Conservation (phyloP, 192 early-diverging fungal species). For the Gaertneriomyces sp. region DNA sequence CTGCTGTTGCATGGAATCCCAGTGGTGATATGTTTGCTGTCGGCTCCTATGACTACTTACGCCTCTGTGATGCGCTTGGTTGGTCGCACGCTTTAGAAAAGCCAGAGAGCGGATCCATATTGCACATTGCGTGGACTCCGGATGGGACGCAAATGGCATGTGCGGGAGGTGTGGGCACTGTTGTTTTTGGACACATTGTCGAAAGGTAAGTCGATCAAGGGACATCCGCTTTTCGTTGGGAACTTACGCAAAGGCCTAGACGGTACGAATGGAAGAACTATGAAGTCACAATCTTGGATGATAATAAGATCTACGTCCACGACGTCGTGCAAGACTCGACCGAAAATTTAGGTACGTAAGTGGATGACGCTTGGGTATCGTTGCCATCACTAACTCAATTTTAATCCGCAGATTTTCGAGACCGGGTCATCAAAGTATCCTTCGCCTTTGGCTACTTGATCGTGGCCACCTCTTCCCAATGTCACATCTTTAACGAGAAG, state of each 20-base stretch:
- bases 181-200: slow-evolving; percentile 54
- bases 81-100: slow-evolving; percentile 57
- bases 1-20: slow-evolving; percentile 54
- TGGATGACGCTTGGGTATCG: neutral
- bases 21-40: slow-evolving; percentile 61
- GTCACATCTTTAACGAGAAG: slow-evolving; percentile 54
- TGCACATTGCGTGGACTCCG: slow-evolving; percentile 57
- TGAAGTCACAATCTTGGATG: slow-evolving; percentile 54
- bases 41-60: slow-evolving; percentile 47
- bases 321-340: slow-evolving; percentile 46
- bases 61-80: slow-evolving; percentile 59
- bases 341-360: slow-evolving; percentile 45
- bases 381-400: neutral
- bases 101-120: slow-evolving; percentile 49
- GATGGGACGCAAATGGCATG: slow-evolving; percentile 59
- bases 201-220: slow-evolving; percentile 35
- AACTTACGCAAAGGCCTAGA: slow-evolving; percentile 16
- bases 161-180: slow-evolving; percentile 49
- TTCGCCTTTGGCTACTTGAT: slow-evolving; percentile 49
- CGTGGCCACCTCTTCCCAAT: slow-evolving; percentile 51
- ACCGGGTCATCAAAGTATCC: slow-evolving; percentile 52
- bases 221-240: neutral
- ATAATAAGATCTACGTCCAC: slow-evolving; percentile 47
- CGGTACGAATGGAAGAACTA: slow-evolving; percentile 57
- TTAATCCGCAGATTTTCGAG: slow-evolving; percentile 45